phyloP scores from a whole-genome alignment of 495 filamentous ascomycete species.

The Penicillium samsonianum region DNA sequence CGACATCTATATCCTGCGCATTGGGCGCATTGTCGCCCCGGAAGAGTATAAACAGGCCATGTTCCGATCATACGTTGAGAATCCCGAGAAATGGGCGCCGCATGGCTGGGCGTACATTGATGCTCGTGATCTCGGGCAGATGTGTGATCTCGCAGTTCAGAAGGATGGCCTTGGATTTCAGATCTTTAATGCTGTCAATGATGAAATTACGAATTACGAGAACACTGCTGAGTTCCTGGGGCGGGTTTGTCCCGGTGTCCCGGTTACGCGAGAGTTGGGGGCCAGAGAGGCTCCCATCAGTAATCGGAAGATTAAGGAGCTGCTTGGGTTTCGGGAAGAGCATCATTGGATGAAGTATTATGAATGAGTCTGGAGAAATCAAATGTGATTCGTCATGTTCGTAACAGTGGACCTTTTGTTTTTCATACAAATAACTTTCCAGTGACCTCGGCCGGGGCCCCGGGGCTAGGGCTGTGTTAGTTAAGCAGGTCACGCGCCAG shows the following conservation, averaged over 20 bases:
- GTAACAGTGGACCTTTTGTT: not conserved
- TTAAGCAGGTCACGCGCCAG: conserved; percentile 2
- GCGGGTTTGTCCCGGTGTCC: conserved; percentile 44
- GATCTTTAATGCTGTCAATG: conserved; percentile 61
- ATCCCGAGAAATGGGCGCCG: conserved; percentile 50
- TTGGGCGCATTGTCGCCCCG: conserved; percentile 60
- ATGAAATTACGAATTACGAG: conserved; percentile 49
- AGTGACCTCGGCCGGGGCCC: too few relatives aligned
- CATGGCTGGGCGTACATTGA: conserved; percentile 65
- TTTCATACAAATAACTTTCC: not conserved
- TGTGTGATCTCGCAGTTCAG: conserved; percentile 22
- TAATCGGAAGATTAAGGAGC: conserved; percentile 58
- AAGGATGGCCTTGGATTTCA: conserved; percentile 53
- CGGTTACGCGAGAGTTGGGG: conserved; percentile 54
- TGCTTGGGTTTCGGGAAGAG: conserved; percentile 58
- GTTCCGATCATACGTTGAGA: conserved; percentile 51
- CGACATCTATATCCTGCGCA: conserved; percentile 61
- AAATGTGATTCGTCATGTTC: not conserved
- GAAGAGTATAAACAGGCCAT: conserved; percentile 54
- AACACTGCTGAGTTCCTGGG: conserved; percentile 51
- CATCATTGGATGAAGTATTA: conserved; percentile 54
- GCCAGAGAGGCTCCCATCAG: conserved; percentile 57
- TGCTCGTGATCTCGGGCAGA: conserved; percentile 56
- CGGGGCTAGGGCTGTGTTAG: not conserved
- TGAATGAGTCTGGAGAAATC: conserved; percentile 12